Base-by-base conservation (phyloP, 352 stramenopile genomes). In the Phytopythium montanum region DNA sequence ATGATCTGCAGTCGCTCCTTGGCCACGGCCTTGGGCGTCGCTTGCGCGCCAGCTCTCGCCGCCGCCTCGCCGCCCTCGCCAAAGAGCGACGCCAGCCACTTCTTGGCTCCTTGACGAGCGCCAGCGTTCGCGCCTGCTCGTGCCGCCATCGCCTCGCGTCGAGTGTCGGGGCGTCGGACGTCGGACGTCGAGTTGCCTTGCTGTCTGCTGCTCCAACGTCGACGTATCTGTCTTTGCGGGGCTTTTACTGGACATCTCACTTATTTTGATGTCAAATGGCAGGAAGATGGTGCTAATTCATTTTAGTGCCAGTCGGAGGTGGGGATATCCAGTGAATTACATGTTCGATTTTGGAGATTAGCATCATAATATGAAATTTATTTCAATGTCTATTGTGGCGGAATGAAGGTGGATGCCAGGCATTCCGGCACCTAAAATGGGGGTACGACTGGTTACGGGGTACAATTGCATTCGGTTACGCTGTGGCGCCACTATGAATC, bases 1-100 rank as follows among this genome's bases (percentile, higher is more conserved):
- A 96, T 96, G 66, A 96, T 96, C 73, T 96, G 87, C 60, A 96
- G 66, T 10, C 87, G 81, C 66, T 96, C 87, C 63, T 95, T 95
- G 29, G 81, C 87, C 48, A 95, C 79, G 0, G 85, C 90, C 61
- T 92, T 92, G 67, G 85, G 91, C 14, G 72, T 80, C 28, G 64
- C 45, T 9, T 23, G 19, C 42, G 42, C 45, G 45, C 13, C 50
- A 10, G 57, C 50, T 4, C 9, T 6, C 2, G 55, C 49, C 0
- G 68, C 52, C 33, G 65, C 53, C 39, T 73, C 60, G 8, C 75
- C 65, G 16, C 66, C 66, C 21, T 92, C 85, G 12, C 79, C 75
- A 44, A 93, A 90, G 49, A 92, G 61, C 64, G 80, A 87, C 56
- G 76, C 68, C 54, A 94, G 68, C 85, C 85, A 94, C 69, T 94